A percentile compares a stretch with the other conserved stretches of the same genome.
Evolutionary conservation across 805 yeast genomes (phyloP).

Genomic region (Wickerhamiella siamensis): DNA sequence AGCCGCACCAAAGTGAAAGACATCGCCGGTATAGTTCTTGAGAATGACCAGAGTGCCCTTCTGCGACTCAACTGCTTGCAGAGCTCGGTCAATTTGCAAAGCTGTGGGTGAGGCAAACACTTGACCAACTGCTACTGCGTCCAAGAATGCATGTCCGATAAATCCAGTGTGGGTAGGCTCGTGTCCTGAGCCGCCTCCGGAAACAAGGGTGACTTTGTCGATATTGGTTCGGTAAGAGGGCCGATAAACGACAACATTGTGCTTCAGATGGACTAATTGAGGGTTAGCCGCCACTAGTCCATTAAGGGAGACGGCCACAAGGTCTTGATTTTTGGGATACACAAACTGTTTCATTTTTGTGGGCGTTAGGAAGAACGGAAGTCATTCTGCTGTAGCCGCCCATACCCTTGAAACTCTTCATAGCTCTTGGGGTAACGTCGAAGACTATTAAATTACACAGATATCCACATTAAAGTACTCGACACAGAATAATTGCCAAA

Average conservation of each 20-base stretch:
- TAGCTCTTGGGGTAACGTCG: too few relatives aligned
- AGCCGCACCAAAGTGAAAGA: constrained; percentile 82
- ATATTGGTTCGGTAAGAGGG: not conserved
- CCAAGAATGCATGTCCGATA: constrained; percentile 69
- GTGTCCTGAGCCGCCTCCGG: constrained; percentile 96
- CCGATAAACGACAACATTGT: constrained; percentile 5
- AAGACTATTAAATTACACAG: too few relatives aligned
- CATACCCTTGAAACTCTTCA: too few relatives aligned
- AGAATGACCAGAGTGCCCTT: constrained; percentile 68
- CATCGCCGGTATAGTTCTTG: constrained; percentile 91
- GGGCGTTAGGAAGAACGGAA: not conserved
- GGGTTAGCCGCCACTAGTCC: constrained; percentile 8
- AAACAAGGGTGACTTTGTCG: constrained; percentile 52
- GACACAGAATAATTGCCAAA: not conserved
- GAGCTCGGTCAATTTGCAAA: constrained; percentile 61
- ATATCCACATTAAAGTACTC: too few relatives aligned
- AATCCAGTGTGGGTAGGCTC: constrained; percentile 91
- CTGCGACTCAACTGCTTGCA: constrained; percentile 40
- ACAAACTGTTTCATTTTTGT: constrained; percentile 7
- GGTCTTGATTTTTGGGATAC: constrained; percentile 1
- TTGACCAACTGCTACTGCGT: constrained; percentile 71
- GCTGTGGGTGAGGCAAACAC: constrained; percentile 95
- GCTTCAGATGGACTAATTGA: constrained; percentile 1
- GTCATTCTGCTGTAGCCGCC: too few relatives aligned
- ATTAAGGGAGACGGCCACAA: constrained; percentile 4